Conservation (phyloP, 2,329 filamentous ascomycete species). For the Cladosporium sp. region DNA sequence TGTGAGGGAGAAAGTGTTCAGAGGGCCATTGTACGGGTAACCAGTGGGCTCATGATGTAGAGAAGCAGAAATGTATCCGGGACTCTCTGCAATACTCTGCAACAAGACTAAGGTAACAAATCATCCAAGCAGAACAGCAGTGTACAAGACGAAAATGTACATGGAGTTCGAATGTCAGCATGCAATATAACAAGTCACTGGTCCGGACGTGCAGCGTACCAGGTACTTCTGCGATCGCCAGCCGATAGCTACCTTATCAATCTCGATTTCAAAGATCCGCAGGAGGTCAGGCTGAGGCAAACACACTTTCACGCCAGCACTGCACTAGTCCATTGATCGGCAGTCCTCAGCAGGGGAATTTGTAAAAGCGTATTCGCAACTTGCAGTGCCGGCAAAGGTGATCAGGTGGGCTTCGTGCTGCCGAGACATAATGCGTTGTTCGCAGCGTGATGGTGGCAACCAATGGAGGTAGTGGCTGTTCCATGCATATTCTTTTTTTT, state of each 20-base stretch:
- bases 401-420: not conserved
- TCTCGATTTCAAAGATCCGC: not conserved
- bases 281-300: not conserved
- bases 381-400: not conserved
- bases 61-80: no score
- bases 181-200: not conserved
- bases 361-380: not conserved
- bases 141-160: not conserved
- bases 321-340: slow-evolving; percentile 3
- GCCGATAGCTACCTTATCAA: not conserved
- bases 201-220: not conserved
- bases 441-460: not conserved
- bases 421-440: slow-evolving; percentile 3
- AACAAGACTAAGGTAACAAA: no score
- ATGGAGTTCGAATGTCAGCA: not conserved
- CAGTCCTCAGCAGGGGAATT: slow-evolving; percentile 1
- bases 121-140: not conserved
- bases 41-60: no score
- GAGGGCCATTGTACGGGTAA: no score
- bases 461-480: not conserved
- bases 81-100: no score
- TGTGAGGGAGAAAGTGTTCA: no score
- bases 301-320: not conserved
- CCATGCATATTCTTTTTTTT: not conserved
- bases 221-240: not conserved